Evolutionary conservation across 805 yeast genomes (phyloP).

Genomic region (Metschnikowia orientalis): DNA sequence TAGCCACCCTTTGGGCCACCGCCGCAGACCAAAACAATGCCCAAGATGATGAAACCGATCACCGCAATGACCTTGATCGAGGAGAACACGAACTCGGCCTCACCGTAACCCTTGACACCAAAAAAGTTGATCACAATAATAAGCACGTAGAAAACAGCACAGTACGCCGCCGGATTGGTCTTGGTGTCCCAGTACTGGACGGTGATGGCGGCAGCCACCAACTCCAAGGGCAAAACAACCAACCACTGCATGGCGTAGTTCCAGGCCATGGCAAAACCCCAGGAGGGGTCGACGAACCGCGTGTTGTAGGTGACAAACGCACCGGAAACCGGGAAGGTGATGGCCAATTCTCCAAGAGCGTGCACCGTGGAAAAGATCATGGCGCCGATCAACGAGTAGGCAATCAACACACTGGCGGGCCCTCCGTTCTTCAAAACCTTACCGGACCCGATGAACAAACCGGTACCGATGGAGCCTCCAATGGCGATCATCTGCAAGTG

Average conservation of each 20-base stretch:
- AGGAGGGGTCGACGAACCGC: conserved; percentile 62
- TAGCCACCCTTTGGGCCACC: conserved; percentile 38
- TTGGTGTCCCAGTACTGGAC: conserved; percentile 49
- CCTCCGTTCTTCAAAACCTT: conserved; percentile 60
- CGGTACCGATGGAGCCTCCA: conserved; percentile 83
- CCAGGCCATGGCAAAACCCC: conserved; percentile 73
- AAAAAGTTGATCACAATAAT: conserved; percentile 28
- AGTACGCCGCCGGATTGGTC: conserved; percentile 54
- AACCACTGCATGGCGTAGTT: conserved; percentile 54
- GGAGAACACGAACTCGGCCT: conserved; percentile 63
- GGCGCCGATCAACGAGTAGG: conserved; percentile 35
- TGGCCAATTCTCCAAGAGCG: conserved; percentile 48
- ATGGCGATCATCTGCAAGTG: conserved; percentile 75
- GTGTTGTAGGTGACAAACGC: conserved; percentile 54
- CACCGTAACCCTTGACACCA: conserved; percentile 36
- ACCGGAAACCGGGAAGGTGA: conserved; percentile 48
- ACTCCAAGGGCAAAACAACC: conserved; percentile 61
- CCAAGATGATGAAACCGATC: conserved; percentile 53
- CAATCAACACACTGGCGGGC: conserved; percentile 52
- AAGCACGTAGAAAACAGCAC: conserved; percentile 51
- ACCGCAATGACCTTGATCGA: conserved; percentile 60
- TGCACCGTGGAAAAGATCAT: conserved; percentile 34
- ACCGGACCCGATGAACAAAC: conserved; percentile 74
- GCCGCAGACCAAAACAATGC: conserved; percentile 50
- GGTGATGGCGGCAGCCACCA: conserved; percentile 58